Conservation (phyloP, 441 rosid genomes). For the Pelargonium australe region DNA sequence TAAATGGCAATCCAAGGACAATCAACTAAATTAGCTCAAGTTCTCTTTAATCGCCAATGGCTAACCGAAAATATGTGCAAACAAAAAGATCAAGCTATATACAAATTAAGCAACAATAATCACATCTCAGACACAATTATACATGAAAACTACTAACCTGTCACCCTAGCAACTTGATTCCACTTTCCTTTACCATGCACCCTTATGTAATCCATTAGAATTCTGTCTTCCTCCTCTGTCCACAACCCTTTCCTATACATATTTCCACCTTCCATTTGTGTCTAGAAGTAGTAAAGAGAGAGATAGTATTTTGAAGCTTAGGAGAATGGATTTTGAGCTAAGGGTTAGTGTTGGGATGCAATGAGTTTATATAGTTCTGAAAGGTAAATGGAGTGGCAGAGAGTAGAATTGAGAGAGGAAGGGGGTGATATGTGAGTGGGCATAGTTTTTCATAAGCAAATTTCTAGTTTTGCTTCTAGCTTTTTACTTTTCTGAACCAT, state of each 20-base stretch:
- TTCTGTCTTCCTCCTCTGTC: slow-evolving; percentile 58
- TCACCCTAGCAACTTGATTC: slow-evolving; percentile 44
- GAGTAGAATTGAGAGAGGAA: no score
- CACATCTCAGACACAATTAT: neutral
- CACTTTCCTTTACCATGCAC: slow-evolving; percentile 57
- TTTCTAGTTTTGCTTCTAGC: neutral
- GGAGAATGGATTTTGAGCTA: neutral
- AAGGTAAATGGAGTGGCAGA: neutral
- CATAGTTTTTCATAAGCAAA: neutral
- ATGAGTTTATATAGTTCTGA: neutral
- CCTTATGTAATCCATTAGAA: slow-evolving; percentile 41
- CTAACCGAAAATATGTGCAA: no score
- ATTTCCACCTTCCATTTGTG: slow-evolving; percentile 23
- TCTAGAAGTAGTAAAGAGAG: neutral
- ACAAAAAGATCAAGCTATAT: neutral
- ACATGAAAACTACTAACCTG: slow-evolving; percentile 26
- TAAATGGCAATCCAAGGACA: slow-evolving; percentile 6
- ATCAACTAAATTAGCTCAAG: neutral
- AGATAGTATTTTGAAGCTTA: neutral
- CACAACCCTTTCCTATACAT: slow-evolving; percentile 48
- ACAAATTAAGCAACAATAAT: neutral
- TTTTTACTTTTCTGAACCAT: neutral
- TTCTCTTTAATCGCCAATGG: neutral
- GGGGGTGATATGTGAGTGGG: no score
- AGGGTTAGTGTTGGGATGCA: neutral